phyloP scores from a whole-genome alignment of 1,284 basidiomycete species.

The Pulveroboletus sp. region DNA sequence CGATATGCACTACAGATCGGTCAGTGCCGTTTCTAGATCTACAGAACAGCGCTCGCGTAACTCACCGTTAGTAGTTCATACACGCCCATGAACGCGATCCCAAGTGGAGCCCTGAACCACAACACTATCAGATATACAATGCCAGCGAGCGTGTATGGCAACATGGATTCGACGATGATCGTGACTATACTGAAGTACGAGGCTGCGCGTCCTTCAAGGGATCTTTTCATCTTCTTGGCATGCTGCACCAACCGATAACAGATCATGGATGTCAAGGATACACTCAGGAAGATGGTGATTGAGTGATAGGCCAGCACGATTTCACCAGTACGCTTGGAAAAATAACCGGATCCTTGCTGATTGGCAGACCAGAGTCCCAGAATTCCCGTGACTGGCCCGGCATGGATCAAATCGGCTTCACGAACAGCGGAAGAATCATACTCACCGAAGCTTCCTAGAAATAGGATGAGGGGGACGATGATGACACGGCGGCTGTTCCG shows the following conservation, averaged over 20 bases:
- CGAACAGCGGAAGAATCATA: background rate
- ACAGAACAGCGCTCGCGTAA: no score
- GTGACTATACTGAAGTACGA: background rate
- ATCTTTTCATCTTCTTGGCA: background rate
- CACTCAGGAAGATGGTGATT: slow-evolving; percentile 6
- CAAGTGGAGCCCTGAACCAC: no score
- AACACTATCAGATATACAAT: background rate
- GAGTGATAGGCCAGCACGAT: slow-evolving; percentile 5
- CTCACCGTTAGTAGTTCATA: no score
- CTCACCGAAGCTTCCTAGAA: slow-evolving; percentile 7
- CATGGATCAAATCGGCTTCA: no score
- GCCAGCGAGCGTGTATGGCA: background rate
- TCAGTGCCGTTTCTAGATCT: no score
- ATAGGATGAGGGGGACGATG: slow-evolving; percentile 9
- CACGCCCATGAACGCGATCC: no score
- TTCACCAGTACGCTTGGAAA: no score
- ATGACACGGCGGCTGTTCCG: slow-evolving; percentile 1
- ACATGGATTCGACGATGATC: background rate
- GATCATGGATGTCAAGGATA: slow-evolving; percentile 5
- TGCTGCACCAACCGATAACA: slow-evolving; percentile 3
- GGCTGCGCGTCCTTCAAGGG: background rate
- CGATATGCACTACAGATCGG: no score
- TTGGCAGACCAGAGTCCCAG: no score
- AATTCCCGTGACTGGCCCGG: no score
- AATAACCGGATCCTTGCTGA: no score